Percentiles rank a stretch among this genome's conserved stretches.
Evolutionary conservation across 1,139 yeast genomes (phyloP).

Genomic region (Candida sp.): DNA sequence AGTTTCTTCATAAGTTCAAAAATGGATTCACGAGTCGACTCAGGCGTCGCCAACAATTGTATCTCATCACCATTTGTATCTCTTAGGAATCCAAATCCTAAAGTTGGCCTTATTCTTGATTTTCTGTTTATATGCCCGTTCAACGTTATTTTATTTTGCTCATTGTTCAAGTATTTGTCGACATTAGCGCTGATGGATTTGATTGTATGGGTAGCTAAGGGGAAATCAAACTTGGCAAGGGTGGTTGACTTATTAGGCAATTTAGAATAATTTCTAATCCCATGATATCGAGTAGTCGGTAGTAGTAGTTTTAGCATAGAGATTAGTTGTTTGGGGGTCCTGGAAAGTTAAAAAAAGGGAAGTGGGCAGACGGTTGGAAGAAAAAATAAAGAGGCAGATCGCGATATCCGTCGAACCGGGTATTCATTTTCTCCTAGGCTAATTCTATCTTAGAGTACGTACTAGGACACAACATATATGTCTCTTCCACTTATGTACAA

Average conservation of each 20-base stretch:
- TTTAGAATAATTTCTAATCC: conserved; percentile 11
- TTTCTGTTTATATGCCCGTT: conserved; percentile 86
- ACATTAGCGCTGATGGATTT: conserved; percentile 11
- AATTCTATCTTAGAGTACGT: too few relatives aligned
- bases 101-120: conserved; percentile 54
- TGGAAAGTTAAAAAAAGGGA: not conserved
- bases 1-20: conserved; percentile 52
- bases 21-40: conserved; percentile 28
- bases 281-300: conserved; percentile 1
- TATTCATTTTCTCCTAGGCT: too few relatives aligned
- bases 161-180: conserved; percentile 18
- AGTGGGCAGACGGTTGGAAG: not conserved
- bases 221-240: conserved; percentile 41
- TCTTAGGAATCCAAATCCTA: conserved; percentile 73
- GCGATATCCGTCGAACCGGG: too few relatives aligned
- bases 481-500: too few relatives aligned
- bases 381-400: not conserved
- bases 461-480: too few relatives aligned
- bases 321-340: not conserved
- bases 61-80: conserved; percentile 70
- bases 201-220: conserved; percentile 39
- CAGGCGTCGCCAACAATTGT: conserved; percentile 61
- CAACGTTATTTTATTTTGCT: conserved; percentile 33
- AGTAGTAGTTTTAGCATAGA: conserved; percentile 5
- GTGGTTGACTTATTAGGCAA: conserved; percentile 29